Percentiles rank a stretch among this genome's conserved stretches.
Conservation (phyloP, 768 basidiomycete genomes). For the Termitomyces titanicus region DNA sequence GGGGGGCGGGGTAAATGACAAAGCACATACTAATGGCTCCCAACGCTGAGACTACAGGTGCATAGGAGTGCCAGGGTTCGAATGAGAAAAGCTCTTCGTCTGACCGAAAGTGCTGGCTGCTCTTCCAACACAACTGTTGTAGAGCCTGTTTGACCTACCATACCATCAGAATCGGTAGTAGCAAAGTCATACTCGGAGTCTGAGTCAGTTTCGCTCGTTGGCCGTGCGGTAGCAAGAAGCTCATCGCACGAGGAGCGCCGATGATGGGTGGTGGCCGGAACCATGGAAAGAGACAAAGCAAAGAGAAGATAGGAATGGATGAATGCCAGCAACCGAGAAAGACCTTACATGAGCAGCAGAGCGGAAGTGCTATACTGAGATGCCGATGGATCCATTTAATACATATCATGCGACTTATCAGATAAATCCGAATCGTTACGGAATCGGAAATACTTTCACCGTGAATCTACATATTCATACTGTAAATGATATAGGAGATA, state of each 20-base stretch:
- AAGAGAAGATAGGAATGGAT: neutral
- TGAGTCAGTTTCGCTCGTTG: slow-evolving; percentile 4
- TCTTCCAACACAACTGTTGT: slow-evolving; percentile 1
- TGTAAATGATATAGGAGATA: no score
- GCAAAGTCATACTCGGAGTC: slow-evolving; percentile 17
- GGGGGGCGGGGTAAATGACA: neutral
- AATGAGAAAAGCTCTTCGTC: slow-evolving; percentile 41
- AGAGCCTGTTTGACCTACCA: slow-evolving; percentile 15
- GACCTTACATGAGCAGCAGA: slow-evolving; percentile 4
- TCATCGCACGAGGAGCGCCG: slow-evolving; percentile 27
- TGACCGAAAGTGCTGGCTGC: neutral
- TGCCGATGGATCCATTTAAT: neutral
- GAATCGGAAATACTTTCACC: no score
- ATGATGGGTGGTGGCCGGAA: slow-evolving; percentile 9
- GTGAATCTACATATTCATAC: no score
- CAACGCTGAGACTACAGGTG: slow-evolving; percentile 70
- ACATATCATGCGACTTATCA: slow-evolving; percentile 1
- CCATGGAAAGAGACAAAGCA: neutral
- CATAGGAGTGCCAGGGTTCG: slow-evolving; percentile 62
- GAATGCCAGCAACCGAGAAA: neutral
- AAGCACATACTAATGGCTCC: slow-evolving; percentile 66
- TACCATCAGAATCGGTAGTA: slow-evolving; percentile 19
- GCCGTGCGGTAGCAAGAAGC: slow-evolving; percentile 17
- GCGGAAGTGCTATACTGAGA: neutral
- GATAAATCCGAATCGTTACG: slow-evolving; percentile 2